Percentiles rank a stretch among this genome's conserved stretches.
Evolutionary conservation across 129 eudicot genomes (phyloP).

Genomic region (Helichrysum umbraculigerum): DNA sequence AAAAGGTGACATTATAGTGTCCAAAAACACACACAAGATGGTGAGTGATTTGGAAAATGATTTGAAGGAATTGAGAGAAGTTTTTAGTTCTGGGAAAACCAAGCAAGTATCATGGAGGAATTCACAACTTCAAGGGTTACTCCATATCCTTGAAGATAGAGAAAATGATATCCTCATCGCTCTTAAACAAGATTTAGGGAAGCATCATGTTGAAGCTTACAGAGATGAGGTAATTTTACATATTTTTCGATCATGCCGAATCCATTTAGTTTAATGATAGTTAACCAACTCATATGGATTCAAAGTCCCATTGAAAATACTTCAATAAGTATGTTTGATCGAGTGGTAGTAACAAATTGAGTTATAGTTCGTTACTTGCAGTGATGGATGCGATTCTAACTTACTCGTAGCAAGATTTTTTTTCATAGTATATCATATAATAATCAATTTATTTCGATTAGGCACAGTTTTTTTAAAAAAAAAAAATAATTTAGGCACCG

Average conservation of each 20-base stretch:
- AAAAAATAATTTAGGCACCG: too few species aligned
- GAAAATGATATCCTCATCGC: constrained; percentile 62
- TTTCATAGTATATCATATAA: too few species aligned
- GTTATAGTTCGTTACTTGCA: too few species aligned
- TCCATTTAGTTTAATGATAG: background rate
- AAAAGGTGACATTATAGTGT: background rate
- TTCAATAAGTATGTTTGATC: background rate
- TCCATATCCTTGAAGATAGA: constrained; percentile 53
- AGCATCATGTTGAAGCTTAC: constrained; percentile 71
- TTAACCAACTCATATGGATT: background rate
- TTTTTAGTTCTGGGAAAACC: constrained; percentile 68
- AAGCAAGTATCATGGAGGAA: constrained; percentile 74
- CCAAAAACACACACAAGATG: background rate
- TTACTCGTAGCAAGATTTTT: too few species aligned
- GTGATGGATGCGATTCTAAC: too few species aligned
- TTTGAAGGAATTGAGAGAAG: constrained; percentile 54
- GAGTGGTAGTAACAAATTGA: too few species aligned
- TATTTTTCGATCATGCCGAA: background rate
- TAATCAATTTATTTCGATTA: too few species aligned
- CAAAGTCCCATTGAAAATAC: background rate
- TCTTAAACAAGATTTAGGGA: constrained; percentile 71
- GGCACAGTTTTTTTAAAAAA: too few species aligned
- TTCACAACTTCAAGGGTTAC: constrained; percentile 59
- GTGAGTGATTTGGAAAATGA: constrained; percentile 38
- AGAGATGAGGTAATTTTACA: constrained; percentile 72